Conservation (phyloP, 139 green algal genomes). For the Asterochloris sp. region DNA sequence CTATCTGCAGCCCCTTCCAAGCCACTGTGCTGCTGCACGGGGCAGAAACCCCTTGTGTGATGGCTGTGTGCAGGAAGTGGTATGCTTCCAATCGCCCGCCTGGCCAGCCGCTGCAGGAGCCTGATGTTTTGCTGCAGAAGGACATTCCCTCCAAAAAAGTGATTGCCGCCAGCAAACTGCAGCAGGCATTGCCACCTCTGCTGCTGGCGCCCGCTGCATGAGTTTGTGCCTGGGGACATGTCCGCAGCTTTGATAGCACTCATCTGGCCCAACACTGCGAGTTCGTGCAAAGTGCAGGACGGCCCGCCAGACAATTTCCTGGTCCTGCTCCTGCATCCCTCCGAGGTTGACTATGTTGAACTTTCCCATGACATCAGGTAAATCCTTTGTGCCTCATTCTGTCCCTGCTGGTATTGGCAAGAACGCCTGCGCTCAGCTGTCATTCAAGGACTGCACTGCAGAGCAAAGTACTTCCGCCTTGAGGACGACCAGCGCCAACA, state of each 20-base stretch:
- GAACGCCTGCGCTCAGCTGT: too few relatives aligned
- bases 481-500: too few relatives aligned
- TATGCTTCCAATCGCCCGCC: too few relatives aligned
- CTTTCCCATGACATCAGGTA: background rate
- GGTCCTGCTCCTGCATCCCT: background rate
- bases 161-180: background rate
- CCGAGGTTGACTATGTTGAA: slow-evolving; percentile 7
- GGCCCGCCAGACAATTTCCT: slow-evolving; percentile 1
- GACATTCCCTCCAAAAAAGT: background rate
- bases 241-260: background rate
- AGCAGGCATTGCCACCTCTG: background rate
- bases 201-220: background rate
- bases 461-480: too few relatives aligned
- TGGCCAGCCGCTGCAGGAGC: too few relatives aligned
- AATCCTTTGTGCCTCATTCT: too few relatives aligned
- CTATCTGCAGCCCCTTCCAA: too few relatives aligned
- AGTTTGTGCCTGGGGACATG: background rate
- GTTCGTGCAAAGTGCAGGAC: background rate
- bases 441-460: too few relatives aligned
- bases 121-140: background rate
- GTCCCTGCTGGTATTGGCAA: too few relatives aligned
- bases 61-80: too few relatives aligned
- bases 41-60: too few relatives aligned
- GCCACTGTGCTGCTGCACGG: too few relatives aligned
- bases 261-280: background rate